These are phyloP conservation scores for Lasiosphaeria miniovina DNA, from an alignment of 495 filamentous ascomycete genomes.

Conservation along the genomic window DNA sequence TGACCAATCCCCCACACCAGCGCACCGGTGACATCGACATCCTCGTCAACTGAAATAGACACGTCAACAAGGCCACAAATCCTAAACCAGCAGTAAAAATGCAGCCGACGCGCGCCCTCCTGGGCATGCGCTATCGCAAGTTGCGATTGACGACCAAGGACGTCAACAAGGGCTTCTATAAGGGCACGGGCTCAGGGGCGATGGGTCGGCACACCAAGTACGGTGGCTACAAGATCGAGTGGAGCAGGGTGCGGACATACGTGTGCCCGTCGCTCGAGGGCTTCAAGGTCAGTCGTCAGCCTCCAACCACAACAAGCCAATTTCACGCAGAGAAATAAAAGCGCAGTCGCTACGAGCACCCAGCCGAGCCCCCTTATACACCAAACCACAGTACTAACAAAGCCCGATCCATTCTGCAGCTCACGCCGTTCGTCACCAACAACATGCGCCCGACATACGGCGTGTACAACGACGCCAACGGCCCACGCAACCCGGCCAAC, in stretches of 20 bases:
- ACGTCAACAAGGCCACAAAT: neutral
- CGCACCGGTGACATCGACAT: neutral
- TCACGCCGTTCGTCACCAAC: conserved; percentile 81
- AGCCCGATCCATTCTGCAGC: conserved; percentile 42
- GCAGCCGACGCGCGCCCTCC: conserved; percentile 69
- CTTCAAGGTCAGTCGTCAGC: conserved; percentile 59
- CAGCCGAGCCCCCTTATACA: too few species aligned
- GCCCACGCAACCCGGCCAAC: conserved; percentile 52
- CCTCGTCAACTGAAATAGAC: neutral
- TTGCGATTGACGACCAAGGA: conserved; percentile 84
- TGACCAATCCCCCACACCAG: too few species aligned
- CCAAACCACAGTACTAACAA: too few species aligned
- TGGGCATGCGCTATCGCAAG: conserved; percentile 58
- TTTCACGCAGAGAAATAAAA: neutral
- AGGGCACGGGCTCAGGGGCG: conserved; percentile 83
- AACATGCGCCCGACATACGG: conserved; percentile 52
- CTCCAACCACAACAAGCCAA: conserved; percentile 4
- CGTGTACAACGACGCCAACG: conserved; percentile 45
- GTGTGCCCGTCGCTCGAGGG: conserved; percentile 66
- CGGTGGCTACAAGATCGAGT: conserved; percentile 81
- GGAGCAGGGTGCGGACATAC: conserved; percentile 85
- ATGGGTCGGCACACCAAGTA: conserved; percentile 84
- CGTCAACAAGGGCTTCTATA: conserved; percentile 92
- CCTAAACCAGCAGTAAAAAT: conserved; percentile 31
- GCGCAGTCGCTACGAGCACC: too few species aligned